Conservation (phyloP, 2,329 filamentous ascomycete genomes). For the Penicillium expansum region DNA sequence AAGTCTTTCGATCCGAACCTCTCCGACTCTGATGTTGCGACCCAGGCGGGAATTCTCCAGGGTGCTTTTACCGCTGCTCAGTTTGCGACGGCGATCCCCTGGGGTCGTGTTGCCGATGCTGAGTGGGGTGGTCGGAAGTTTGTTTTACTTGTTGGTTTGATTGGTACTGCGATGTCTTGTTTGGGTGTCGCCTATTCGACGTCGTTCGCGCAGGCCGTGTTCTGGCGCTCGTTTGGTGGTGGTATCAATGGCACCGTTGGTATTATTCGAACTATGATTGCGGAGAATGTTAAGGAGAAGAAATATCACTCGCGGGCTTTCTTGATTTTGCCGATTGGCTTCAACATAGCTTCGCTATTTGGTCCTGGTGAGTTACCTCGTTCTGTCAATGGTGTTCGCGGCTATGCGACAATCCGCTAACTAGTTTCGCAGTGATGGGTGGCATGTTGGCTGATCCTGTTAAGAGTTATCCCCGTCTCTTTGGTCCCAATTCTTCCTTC, state of each 20-base stretch:
- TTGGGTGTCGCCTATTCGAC: conserved; percentile 67
- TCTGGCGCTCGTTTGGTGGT: conserved; percentile 66
- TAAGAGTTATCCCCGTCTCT: conserved; percentile 60
- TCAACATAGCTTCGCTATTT: conserved; percentile 62
- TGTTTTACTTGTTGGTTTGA: conserved; percentile 71
- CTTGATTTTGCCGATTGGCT: conserved; percentile 62
- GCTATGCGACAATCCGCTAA: conserved; percentile 39
- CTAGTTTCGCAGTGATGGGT: conserved; percentile 51
- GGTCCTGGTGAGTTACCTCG: conserved; percentile 41
- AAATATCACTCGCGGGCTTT: conserved; percentile 58
- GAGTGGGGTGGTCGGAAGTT: conserved; percentile 68
- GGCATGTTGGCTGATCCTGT: conserved; percentile 67
- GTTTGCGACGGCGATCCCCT: conserved; percentile 75
- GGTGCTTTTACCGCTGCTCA: conserved; percentile 77
- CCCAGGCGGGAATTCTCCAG: conserved; percentile 71
- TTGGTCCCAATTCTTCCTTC: conserved; percentile 58
- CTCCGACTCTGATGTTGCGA: conserved; percentile 62
- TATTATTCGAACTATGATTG: conserved; percentile 70
- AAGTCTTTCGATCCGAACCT: conserved; percentile 65
- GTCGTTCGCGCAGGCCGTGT: conserved; percentile 61
- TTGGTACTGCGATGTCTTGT: conserved; percentile 65
- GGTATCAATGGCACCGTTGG: conserved; percentile 69
- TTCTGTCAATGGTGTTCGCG: conserved; percentile 36
- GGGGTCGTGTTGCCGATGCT: conserved; percentile 68
- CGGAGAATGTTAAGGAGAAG: conserved; percentile 69